Conservation (phyloP, 177 flowering plant genomes). For the Vitis hybrid region DNA sequence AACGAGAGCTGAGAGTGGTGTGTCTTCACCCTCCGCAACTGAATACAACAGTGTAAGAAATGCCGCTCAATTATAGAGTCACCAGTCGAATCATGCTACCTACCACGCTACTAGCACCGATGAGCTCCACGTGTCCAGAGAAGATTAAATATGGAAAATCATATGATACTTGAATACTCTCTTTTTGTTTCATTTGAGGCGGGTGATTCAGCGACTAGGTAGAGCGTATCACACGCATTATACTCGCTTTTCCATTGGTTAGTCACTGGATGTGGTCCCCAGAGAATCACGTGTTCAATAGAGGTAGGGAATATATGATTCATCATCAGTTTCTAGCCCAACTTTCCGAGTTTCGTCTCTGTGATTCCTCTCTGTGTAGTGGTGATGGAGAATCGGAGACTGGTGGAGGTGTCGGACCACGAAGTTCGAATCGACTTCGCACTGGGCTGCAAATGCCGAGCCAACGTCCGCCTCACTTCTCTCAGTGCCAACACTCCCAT, state of each 20-base stretch:
- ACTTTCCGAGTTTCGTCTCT: not conserved
- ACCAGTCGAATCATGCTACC: no score
- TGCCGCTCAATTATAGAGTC: no score
- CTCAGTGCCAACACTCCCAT: slow-evolving; percentile 42
- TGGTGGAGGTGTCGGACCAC: slow-evolving; percentile 50
- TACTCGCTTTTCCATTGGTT: no score
- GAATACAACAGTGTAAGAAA: not conserved
- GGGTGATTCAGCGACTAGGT: no score
- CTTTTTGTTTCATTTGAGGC: no score
- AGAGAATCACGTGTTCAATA: not conserved
- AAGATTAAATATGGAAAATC: no score
- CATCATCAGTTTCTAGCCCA: not conserved
- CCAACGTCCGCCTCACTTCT: slow-evolving; percentile 51
- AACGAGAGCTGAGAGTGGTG: not conserved
- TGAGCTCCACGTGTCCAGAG: no score
- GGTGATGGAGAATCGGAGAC: slow-evolving; percentile 21
- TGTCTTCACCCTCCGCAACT: not conserved
- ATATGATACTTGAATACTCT: no score
- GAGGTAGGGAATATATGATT: not conserved
- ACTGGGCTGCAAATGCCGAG: slow-evolving; percentile 54
- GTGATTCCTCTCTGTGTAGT: slow-evolving; percentile 11
- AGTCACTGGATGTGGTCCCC: not conserved
- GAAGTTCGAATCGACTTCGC: slow-evolving; percentile 59
- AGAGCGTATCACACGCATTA: no score
- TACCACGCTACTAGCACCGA: no score